Evolutionary conservation across 2,329 filamentous ascomycete genomes (phyloP), one percentile per base, ranked within the genome.

Genomic region (Parastagonospora avenae): DNA sequence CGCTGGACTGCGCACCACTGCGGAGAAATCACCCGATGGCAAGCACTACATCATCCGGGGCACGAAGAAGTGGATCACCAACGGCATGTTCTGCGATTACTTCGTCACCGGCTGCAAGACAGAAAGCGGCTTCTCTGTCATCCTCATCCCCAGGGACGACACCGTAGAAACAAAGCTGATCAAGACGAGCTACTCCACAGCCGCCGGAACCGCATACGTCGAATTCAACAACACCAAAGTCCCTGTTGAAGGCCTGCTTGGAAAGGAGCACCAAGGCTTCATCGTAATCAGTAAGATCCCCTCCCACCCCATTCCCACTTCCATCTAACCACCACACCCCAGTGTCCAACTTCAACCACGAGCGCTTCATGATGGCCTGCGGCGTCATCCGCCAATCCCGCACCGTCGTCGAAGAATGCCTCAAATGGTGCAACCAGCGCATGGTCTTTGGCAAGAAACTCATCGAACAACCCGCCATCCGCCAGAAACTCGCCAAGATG

Each of bases 201-300:
- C 90, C 0, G 91, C 91, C 3, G 91, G 85, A 15, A 94, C 91
- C 0, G 84, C 89, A 2, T 93, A 84, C 71, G 83, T 95, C 64
- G 90, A 91, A 43, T 93, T 90, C 72, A 89, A 92, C 74, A 89
- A 94, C 60, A 90, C 92, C 73, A 92, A 91, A 77, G 91, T 95
- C 0, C 91, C 91, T 0, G 87, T 85, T 0, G 83, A 86, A 68
- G 87, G 94, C 73, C 78, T 95, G 12, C 78, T 96, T 5, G 91
- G 91, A 54, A 79, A 90, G 68, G 91, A 95, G 76, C 85, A 94
- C 79, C 90, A 93, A 77, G 91, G 91, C 6, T 92, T 95, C 67
- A 83, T 87, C 55, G 89, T 94, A 28, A 91, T 95, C 67, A 81
- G 64, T 70, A 56, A 58, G 64, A n/a, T n/a, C n/a, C n/a, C n/a